phyloP scores from a whole-genome alignment of 352 stramenopile species.

The Albugo laibachii region DNA sequence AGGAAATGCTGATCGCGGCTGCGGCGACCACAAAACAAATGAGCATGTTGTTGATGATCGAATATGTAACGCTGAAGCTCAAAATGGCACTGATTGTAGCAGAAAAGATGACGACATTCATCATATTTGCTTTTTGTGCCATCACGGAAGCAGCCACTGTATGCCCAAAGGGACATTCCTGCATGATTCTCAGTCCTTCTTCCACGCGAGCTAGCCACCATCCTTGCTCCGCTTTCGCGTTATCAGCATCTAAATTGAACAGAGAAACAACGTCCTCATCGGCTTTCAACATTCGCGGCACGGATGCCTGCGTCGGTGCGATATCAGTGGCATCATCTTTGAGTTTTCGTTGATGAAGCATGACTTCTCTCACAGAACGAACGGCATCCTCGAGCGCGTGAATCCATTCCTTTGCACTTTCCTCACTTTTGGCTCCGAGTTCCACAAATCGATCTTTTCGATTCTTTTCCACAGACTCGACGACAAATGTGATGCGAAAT shows the following conservation, averaged over 20 bases:
- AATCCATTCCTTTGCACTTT: slow-evolving; percentile 62
- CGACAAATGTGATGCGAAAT: slow-evolving; percentile 76
- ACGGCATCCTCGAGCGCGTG: slow-evolving; percentile 57
- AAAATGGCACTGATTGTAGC: slow-evolving; percentile 37
- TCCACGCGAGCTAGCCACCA: slow-evolving; percentile 73
- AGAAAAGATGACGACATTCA: slow-evolving; percentile 50
- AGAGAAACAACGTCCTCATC: slow-evolving; percentile 68
- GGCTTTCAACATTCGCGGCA: slow-evolving; percentile 40
- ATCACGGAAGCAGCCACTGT: slow-evolving; percentile 58
- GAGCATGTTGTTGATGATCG: slow-evolving; percentile 56
- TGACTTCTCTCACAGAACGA: slow-evolving; percentile 45
- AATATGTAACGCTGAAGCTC: slow-evolving; percentile 74
- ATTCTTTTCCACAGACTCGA: slow-evolving; percentile 49
- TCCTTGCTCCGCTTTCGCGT: slow-evolving; percentile 53
- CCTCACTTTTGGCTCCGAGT: slow-evolving; percentile 64
- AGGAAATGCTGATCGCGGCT: slow-evolving; percentile 39
- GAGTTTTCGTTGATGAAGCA: slow-evolving; percentile 47
- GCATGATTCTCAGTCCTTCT: slow-evolving; percentile 63
- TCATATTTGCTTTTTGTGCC: slow-evolving; percentile 50
- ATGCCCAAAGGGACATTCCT: slow-evolving; percentile 61
- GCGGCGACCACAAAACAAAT: slow-evolving; percentile 48
- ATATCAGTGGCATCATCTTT: slow-evolving; percentile 44
- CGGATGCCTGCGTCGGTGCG: slow-evolving; percentile 34
- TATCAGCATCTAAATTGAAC: slow-evolving; percentile 72
- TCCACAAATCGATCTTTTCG: slow-evolving; percentile 79